A percentile compares a stretch with the other conserved stretches of the same genome.
Conservation (phyloP, 1,139 yeast species). For the Debaryomyces robertsiae region DNA sequence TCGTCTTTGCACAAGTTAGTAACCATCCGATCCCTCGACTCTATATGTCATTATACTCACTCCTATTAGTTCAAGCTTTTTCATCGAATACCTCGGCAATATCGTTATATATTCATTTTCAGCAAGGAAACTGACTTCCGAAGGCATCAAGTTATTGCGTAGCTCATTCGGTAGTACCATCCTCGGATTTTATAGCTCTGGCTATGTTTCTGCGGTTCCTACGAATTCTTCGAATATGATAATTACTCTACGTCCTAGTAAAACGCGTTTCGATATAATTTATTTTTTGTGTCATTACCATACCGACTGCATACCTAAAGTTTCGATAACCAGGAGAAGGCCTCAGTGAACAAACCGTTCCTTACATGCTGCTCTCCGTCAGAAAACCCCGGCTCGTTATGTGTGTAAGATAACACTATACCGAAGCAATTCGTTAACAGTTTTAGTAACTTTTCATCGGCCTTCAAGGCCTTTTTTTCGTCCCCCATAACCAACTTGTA, state of each 20-base stretch:
- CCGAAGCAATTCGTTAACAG: constrained; percentile 28
- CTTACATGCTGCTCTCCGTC: constrained; percentile 26
- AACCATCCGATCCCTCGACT: constrained; percentile 12
- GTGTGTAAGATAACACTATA: constrained; percentile 21
- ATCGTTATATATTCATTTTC: constrained; percentile 76
- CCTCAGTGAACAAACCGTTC: constrained; percentile 21
- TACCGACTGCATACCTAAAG: constrained; percentile 3
- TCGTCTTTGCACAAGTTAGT: constrained; percentile 33
- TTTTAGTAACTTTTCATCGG: constrained; percentile 14
- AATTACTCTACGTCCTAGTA: too few species aligned
- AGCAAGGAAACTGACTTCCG: constrained; percentile 81
- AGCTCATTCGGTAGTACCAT: constrained; percentile 70
- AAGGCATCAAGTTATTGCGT: constrained; percentile 64
- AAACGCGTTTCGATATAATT: constrained; percentile 6
- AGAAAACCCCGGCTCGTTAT: constrained; percentile 19
- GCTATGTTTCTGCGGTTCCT: too few species aligned
- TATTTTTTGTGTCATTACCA: constrained; percentile 6
- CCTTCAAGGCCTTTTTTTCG: constrained; percentile 13
- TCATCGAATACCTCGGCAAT: constrained; percentile 74
- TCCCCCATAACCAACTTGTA: constrained; percentile 4
- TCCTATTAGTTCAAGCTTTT: constrained; percentile 64
- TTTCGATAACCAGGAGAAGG: constrained; percentile 23
- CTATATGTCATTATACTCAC: constrained; percentile 31
- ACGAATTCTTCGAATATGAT: too few species aligned
- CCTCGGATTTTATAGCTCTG: neutral